A percentile compares a stretch with the other conserved stretches of the same genome.
These are phyloP conservation scores for Paramicrosporidium saccamoebae DNA, from an alignment of 371 early-diverging fungal species.

Conservation along the genomic window DNA sequence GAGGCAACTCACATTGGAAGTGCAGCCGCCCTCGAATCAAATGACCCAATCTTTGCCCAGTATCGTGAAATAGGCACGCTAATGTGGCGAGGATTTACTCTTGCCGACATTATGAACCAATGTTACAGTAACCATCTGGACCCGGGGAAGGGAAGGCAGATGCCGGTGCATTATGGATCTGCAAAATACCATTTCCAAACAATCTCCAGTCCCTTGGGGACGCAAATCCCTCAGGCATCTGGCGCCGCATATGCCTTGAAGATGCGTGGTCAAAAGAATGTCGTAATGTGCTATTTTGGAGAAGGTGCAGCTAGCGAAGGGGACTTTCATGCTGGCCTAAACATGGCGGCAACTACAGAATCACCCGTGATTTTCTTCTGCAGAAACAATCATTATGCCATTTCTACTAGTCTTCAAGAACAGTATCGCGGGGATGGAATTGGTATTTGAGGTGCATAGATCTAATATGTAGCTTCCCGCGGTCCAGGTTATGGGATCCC, in stretches of 20 bases:
- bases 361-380: constrained; percentile 80
- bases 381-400: constrained; percentile 93
- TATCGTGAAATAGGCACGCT: constrained; percentile 82
- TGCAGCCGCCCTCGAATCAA: constrained; percentile 44
- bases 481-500: constrained; percentile 89
- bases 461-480: constrained; percentile 15
- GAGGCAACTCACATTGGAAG: constrained; percentile 64
- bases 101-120: constrained; percentile 78
- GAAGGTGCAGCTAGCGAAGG: constrained; percentile 92
- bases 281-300: constrained; percentile 75
- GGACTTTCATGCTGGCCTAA: constrained; percentile 86
- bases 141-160: constrained; percentile 78
- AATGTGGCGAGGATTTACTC: constrained; percentile 63
- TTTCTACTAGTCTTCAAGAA: constrained; percentile 71
- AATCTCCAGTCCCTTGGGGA: constrained; percentile 79
- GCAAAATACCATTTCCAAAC: constrained; percentile 59
- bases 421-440: constrained; percentile 93
- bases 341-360: constrained; percentile 72
- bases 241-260: constrained; percentile 89
- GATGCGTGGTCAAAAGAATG: constrained; percentile 26
- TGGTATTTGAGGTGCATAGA: no score
- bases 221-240: constrained; percentile 92
- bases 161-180: constrained; percentile 89
- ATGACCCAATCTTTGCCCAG: constrained; percentile 73
- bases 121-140: constrained; percentile 66